Conservation (phyloP, 495 filamentous ascomycete species). For the Penicillium antarcticum region DNA sequence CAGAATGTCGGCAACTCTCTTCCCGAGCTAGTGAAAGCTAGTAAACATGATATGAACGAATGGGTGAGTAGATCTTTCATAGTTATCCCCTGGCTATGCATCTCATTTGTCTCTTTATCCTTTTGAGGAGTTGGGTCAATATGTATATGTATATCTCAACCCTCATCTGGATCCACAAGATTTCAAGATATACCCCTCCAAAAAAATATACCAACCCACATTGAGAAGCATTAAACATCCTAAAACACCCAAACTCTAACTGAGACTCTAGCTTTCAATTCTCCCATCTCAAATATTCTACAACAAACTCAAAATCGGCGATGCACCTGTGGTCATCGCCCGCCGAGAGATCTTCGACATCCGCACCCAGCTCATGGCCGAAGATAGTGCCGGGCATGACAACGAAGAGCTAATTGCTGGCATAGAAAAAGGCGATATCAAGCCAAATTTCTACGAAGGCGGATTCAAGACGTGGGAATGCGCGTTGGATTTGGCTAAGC, state of each 20-base stretch:
- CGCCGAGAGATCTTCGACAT: constrained; percentile 93
- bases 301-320: constrained; percentile 52
- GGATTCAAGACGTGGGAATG: constrained; percentile 99
- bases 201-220: neutral
- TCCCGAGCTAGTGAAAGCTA: constrained; percentile 33
- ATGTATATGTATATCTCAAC: neutral
- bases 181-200: neutral
- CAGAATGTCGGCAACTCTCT: constrained; percentile 15
- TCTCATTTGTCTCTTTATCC: constrained; percentile 4
- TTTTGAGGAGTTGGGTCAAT: constrained; percentile 28
- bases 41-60: constrained; percentile 41
- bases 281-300: constrained; percentile 80
- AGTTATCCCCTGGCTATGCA: neutral
- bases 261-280: constrained; percentile 55
- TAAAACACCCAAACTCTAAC: constrained; percentile 45
- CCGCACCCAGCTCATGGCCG: constrained; percentile 88
- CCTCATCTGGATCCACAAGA: neutral
- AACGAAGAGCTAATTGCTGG: constrained; percentile 49
- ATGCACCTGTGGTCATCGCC: constrained; percentile 55
- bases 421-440: constrained; percentile 79
- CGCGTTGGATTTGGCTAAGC: constrained; percentile 77
- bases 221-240: constrained; percentile 13
- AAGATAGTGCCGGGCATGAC: constrained; percentile 55
- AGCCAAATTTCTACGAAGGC: constrained; percentile 89
- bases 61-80: constrained; percentile 36